Base-by-base conservation (phyloP, 345 rosid species). In the Laguncularia racemosa region DNA sequence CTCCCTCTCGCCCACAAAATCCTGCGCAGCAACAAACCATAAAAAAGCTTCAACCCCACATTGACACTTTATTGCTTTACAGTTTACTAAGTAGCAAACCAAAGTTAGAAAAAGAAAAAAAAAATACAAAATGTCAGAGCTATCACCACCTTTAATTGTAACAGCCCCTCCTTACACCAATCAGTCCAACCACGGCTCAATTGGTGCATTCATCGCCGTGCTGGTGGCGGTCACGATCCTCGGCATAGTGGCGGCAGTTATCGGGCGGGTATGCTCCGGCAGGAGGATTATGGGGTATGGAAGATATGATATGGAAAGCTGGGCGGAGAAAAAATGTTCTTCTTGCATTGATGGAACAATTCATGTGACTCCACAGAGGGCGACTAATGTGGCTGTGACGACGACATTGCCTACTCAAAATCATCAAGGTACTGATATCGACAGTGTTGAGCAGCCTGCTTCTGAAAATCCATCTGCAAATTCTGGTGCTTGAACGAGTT, bases 301-400 rank as follows among this genome's bases (percentile, higher is more conserved):
- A n/a, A 75, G 75, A 46, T 79, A 73, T 49, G 84, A 89, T 57
- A 52, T 89, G 18, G 96, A 85, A 71, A 77, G 83, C 52, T 85
- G 96, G 91, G 80, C 80, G 4, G 91, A 89, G 73, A 50, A 63
- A 6, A 76, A 78, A 68, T 89, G 79, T 46, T 63, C 82, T 28
- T 71, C 96, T 62, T 85, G 96, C 72, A 85, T 89, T 52, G 91
- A 85, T 53, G 93, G 93, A n/a, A 69, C 74, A 21, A 69, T 89
- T 46, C 67, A 55, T 58, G 66, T 72, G 15, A 70, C 79, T 0
- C 73, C 71, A 9, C 68, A 67, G 3, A 17, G 20, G 20, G 4
- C 61, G 13, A 54, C 9, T 33, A 5, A 33, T 33, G 40, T 33
- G 40, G 40, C 9, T 33, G 28, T 23, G 28, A 23, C 28, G 28